Base-by-base conservation (phyloP, 148 eudicot genomes). In the Vaccinium darrowii region DNA sequence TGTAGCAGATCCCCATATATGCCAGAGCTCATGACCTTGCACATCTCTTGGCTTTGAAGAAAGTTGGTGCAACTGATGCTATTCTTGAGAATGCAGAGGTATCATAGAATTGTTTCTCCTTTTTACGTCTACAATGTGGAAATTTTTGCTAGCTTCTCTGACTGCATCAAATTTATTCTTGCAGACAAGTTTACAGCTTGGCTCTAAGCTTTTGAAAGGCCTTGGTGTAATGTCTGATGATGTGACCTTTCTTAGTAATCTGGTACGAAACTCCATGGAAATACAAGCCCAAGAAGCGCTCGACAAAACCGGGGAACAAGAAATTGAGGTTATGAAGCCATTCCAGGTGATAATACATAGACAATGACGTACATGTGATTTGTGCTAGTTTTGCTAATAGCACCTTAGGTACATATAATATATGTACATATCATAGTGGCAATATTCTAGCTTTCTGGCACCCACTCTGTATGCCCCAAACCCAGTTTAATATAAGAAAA, bases 51-150 rank as follows among this genome's bases (percentile, higher is more conserved):
- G 98, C 94, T 27, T 91, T 97, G 88, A 97, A 97, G 90, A 92
- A 95, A 91, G 92, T 91, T 58, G 99, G 99, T 84, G 98, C 96
- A 51, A 95, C 98, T 57, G 98, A 95, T 91, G 99, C 98, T 81
- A 91, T 94, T 88, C 93, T 97, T 62, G 98, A 97, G 89, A 97
- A 94, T 88, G 92, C 99, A 56, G 98, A 97, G 98, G 99, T 94
- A 91, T 78, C 23, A 47, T 23, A 33, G 39, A 52, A 56, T 60
- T 80, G 19, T 10, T 67, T 51, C 65, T 53, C 47, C 67, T 84
- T 81, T 73, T 78, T n/a, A 16, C 25, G 43, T 60, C 57, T 79
- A 65, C 18, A 78, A 53, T 69, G 54, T 65, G 82, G 27, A 9
- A 0, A 36, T 56, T 67, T 36, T 63, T 79, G 75, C 51, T 21